Base-by-base conservation (phyloP, 2,329 filamentous ascomycete genomes). In the Pyricularia grisea region DNA sequence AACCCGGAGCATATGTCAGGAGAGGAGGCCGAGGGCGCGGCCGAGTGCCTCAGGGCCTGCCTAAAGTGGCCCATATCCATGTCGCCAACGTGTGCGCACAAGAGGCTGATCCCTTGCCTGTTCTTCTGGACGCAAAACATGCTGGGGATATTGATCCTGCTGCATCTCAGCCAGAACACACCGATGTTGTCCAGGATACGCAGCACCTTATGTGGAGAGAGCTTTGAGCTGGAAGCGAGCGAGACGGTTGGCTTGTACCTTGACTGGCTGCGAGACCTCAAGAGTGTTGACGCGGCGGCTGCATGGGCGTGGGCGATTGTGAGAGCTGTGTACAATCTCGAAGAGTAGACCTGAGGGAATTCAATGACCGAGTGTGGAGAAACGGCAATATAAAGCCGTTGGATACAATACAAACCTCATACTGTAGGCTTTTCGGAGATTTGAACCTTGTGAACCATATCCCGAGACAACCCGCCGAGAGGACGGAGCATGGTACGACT, bases 121-220 rank as follows among this genome's bases (percentile, higher is more conserved):
- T 89, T 88, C 73, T 85, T 87, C 68, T 89, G 87, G 84, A 86
- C 85, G 10, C 86, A 89, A 72, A 88, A 87, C 70, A 80, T 89
- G 61, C 79, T 89, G 64, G 84, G 84, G 3, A 84, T 88, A 28
- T 77, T 90, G 28, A 73, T 89, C 65, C 78, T 89, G 23, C 74
- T 89, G 50, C 83, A 86, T 63, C 78, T 88, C 71, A 84, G 84
- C 14, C 79, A 79, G 23, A 82, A 84, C 69, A 82, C 85, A 64
- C 80, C 81, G 0, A 81, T 85, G 69, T 74, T 90, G 58, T 73
- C 77, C 28, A 77, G 80, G 27, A 85, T 89, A 69, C 80, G 84
- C 60, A 77, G 79, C 17, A 80, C 81, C 17, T 74, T 85, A 55
- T 84, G 83, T 71, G 82, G 81, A 9, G 76, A 79, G 23, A 74